Evolutionary conservation across 805 yeast genomes (phyloP), one percentile per base, ranked within the genome.

Genomic region (Yarrowia deformans): DNA sequence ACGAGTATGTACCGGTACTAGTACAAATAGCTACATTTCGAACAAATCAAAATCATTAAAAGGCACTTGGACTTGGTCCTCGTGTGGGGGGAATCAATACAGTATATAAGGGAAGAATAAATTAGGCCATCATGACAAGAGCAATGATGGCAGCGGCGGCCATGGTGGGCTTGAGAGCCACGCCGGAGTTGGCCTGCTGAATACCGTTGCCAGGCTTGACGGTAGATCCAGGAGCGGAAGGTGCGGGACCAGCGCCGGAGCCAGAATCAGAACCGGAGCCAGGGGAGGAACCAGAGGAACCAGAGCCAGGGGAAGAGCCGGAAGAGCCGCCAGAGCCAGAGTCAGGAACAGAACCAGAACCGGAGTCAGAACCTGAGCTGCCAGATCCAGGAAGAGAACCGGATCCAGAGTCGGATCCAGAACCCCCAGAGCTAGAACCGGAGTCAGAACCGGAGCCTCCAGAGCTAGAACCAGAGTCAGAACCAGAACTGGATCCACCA

Each of bases 71-170:
- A 48, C 52, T 48, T 29, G 35, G 54, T 49, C 54, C 54, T 23
- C 18, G 52, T 29, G 52, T 10, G 52, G 54, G 54, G 29, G 54
- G 2, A 52, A 52, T 52, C 58, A 18, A 35, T 52, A 35, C 43
- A 35, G 43, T 35, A 29, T 37, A 52, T 49, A n/a, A 35, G 42
- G 40, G 12, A 34, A 45, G 19, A 34, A 60, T 43, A 43, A 43
- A 60, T 60, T 60, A 60, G 34, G 14, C 52, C 66, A 60, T 43
- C 66, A 60, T 43, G 32, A 18, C 66, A 2, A 45, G 42, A 19
- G 42, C 66, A 19, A 35, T 18, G 35, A 60, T 43, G 42, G 42
- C 66, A 45, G 19, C 18, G 34, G 66, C 66, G 18, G 42, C 66
- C 40, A 43, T 18, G 42, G 66, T n/a, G n/a, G 66, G 66, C 50